Evolutionary conservation across 2,329 filamentous ascomycete species (phyloP), one percentile per base, ranked within the genome.

Genomic region (Blastomyces percursus): DNA sequence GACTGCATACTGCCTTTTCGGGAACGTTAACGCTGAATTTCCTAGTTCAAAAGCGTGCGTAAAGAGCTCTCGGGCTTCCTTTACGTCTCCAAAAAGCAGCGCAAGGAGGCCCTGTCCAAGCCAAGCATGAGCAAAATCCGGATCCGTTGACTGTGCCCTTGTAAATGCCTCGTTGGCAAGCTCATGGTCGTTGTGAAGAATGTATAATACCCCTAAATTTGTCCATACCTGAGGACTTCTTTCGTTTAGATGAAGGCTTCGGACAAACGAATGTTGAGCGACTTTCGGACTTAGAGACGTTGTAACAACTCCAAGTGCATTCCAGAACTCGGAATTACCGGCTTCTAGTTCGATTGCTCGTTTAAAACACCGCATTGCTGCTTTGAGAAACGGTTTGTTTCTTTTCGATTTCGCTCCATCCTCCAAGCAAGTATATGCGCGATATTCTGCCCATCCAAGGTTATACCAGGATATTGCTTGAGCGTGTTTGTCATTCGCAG

Each of bases 391-490:
- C 21, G 62, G 64, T 27, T 67, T 82, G 82, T 70, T 85, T 82
- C 21, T 69, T 66, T 81, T 80, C 69, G 82, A 87, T 69, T 85
- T 86, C 73, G 72, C 44, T 81, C 82, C 24, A 16, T 65, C 62
- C 16, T 71, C 69, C 55, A 90, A 78, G 70, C 85, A 90, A 12
- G 80, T 78, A 71, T 95, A 90, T 0, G 91, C 89, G 54, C 88
- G 84, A 71, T 94, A 86, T 73, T 99, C 94, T 1, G 90, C 89
- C 90, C 92, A 97, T 51, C 94, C 94, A 21, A 99, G 80, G 70
- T 99, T 99, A 76, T 96, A 99, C 82, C 93, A 94, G 0, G 92
- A 90, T n/a, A 97, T 90, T 1, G 94, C 90, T 75, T 95, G 92
- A 3, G 93, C 92, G 72, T 96, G 90, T 8, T 84, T 73, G 70